phyloP scores from a whole-genome alignment of 164 flowering plant genomes.

The Liquidambar formosana region DNA sequence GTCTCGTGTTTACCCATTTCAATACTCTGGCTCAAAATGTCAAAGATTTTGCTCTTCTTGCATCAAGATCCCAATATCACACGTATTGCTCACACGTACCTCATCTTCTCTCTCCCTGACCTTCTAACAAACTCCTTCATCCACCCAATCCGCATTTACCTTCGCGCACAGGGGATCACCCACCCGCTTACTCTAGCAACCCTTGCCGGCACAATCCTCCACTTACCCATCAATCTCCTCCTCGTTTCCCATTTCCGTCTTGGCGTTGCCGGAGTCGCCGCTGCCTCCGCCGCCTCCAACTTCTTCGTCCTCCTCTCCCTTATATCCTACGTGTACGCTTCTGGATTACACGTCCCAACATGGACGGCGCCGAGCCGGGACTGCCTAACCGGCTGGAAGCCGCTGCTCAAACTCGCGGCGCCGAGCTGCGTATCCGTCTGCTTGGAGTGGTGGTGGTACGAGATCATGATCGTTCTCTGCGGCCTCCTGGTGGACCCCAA shows the following conservation, averaged over 20 bases:
- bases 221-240: slow-evolving; percentile 56
- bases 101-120: slow-evolving; percentile 76
- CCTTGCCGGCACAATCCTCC: slow-evolving; percentile 51
- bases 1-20: slow-evolving; percentile 66
- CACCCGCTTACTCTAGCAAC: slow-evolving; percentile 79
- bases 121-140: slow-evolving; percentile 67
- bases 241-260: slow-evolving; percentile 45
- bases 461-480: slow-evolving; percentile 86
- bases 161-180: slow-evolving; percentile 88
- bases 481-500: slow-evolving; percentile 71
- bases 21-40: slow-evolving; percentile 68
- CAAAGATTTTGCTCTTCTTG: slow-evolving; percentile 38
- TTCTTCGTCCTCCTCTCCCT: slow-evolving; percentile 39
- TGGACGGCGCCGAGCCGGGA: slow-evolving; percentile 56
- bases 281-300: slow-evolving; percentile 63
- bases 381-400: slow-evolving; percentile 76
- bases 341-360: slow-evolving; percentile 45
- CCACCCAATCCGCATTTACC: slow-evolving; percentile 92
- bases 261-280: slow-evolving; percentile 81
- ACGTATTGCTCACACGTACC: slow-evolving; percentile 55
- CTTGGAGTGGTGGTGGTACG: slow-evolving; percentile 99
- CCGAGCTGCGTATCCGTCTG: slow-evolving; percentile 95
- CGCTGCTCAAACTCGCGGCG: slow-evolving; percentile 63
- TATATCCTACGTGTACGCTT: slow-evolving; percentile 37
- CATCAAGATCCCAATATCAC: slow-evolving; percentile 66